Evolutionary conservation across 208 protist genomes (phyloP).

Genomic region (Acanthamoeba royreba): DNA sequence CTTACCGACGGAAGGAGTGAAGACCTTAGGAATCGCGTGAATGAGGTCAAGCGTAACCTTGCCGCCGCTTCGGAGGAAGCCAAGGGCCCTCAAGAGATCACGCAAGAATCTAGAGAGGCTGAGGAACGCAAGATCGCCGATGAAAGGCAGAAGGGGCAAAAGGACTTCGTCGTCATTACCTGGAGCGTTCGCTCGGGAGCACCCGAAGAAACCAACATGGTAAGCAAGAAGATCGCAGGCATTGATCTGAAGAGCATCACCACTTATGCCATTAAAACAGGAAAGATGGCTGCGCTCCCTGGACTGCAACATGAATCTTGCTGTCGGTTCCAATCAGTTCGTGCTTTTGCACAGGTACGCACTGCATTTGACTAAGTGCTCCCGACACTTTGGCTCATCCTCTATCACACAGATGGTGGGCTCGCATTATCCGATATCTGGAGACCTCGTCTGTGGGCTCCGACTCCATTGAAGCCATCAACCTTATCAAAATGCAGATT

Average conservation of each 20-base stretch:
- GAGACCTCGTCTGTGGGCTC: background rate
- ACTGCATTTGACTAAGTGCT: no score
- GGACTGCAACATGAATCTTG: background rate
- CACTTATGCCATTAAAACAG: no score
- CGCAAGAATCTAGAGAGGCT: background rate
- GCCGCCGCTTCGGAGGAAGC: background rate
- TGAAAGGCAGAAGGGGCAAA: background rate
- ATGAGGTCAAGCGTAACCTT: conserved; percentile 1
- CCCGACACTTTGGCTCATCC: no score
- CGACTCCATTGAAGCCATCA: conserved; percentile 10
- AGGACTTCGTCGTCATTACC: background rate
- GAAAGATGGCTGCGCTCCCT: background rate
- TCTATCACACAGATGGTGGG: no score
- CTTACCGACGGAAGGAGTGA: conserved; percentile 23
- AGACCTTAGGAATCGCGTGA: background rate
- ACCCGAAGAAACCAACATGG: conserved; percentile 13
- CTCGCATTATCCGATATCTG: conserved; percentile 9
- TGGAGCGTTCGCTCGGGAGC: background rate
- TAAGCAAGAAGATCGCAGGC: no score
- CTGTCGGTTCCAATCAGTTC: background rate
- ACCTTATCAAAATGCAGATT: conserved; percentile 31
- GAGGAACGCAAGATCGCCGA: background rate
- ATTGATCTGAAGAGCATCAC: no score
- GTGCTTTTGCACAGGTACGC: background rate
- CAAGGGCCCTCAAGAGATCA: background rate